Conservation (phyloP, 116 monocot species). For the Iris pallida region DNA sequence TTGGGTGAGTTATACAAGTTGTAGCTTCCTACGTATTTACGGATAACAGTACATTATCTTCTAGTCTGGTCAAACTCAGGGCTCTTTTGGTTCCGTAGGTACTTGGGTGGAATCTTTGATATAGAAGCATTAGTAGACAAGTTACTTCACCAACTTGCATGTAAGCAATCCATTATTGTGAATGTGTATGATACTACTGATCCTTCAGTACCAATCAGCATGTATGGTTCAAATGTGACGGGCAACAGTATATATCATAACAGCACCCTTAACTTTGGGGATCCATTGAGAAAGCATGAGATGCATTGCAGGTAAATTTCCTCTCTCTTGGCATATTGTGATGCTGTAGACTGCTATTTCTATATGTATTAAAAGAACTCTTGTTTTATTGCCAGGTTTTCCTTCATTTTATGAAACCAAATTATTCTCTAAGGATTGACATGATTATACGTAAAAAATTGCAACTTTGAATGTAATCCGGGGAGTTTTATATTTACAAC, state of each 20-base stretch:
- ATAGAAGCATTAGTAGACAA: constrained; percentile 93
- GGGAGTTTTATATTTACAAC: too few species aligned
- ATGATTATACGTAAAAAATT: too few species aligned
- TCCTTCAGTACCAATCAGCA: constrained; percentile 55
- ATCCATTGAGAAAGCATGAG: constrained; percentile 89
- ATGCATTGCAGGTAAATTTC: constrained; percentile 94
- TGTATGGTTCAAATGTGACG: constrained; percentile 80
- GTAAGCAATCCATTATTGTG: constrained; percentile 93
- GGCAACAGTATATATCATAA: constrained; percentile 55
- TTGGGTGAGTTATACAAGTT: constrained; percentile 47
- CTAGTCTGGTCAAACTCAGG: neutral
- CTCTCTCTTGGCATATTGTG: neutral
- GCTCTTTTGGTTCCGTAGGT: constrained; percentile 39
- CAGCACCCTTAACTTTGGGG: constrained; percentile 88
- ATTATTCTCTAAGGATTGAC: too few species aligned
- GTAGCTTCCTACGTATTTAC: neutral
- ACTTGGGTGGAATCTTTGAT: constrained; percentile 96
- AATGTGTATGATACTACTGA: constrained; percentile 92
- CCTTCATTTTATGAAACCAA: neutral
- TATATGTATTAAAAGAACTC: neutral
- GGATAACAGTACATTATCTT: neutral
- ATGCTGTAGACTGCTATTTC: neutral
- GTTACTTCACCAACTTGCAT: constrained; percentile 88
- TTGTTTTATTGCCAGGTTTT: neutral
- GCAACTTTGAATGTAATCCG: too few species aligned